phyloP scores from a whole-genome alignment of 2,329 filamentous ascomycete species.

The Chrysoporthe cubensis region DNA sequence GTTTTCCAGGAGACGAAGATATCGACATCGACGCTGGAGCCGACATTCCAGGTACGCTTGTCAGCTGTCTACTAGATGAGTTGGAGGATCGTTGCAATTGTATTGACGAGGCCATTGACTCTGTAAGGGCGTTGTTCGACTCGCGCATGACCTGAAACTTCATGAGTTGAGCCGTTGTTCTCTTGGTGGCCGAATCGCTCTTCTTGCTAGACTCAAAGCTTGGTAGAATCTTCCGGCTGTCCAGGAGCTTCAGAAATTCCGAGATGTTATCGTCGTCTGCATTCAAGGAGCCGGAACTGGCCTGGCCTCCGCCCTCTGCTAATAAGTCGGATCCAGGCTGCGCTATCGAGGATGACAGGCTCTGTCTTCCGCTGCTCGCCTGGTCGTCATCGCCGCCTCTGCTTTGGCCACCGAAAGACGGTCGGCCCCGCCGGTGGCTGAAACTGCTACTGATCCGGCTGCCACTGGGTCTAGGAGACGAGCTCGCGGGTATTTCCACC shows the following conservation, averaged over 20 bases:
- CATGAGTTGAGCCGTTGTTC: constrained; percentile 77
- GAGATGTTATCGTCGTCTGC: constrained; percentile 91
- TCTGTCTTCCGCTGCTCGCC: constrained; percentile 79
- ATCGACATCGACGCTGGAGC: constrained; percentile 79
- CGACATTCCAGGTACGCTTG: constrained; percentile 65
- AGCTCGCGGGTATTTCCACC: constrained; percentile 68
- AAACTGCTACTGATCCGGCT: constrained; percentile 94
- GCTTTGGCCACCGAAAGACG: constrained; percentile 75
- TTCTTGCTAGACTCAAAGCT: constrained; percentile 73
- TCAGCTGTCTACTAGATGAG: constrained; percentile 66
- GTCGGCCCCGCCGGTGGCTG: constrained; percentile 77
- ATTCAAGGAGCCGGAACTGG: constrained; percentile 68
- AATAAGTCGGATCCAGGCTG: constrained; percentile 81
- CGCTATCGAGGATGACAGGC: constrained; percentile 68
- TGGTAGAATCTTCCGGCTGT: constrained; percentile 83
- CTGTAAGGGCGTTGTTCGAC: constrained; percentile 84
- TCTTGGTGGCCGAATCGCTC: constrained; percentile 71
- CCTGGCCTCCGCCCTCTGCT: constrained; percentile 68
- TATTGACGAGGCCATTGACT: constrained; percentile 90
- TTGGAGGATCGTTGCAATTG: constrained; percentile 82
- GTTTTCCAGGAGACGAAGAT: constrained; percentile 88
- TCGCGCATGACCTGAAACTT: constrained; percentile 90
- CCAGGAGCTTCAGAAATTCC: constrained; percentile 87
- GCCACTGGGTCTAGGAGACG: constrained; percentile 80
- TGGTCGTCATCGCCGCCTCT: constrained; percentile 72